Percentiles rank a stretch among this genome's conserved stretches.
These are phyloP conservation scores for Penicillium ochrochloron DNA, from an alignment of 495 filamentous ascomycete genomes.

Conservation along the genomic window DNA sequence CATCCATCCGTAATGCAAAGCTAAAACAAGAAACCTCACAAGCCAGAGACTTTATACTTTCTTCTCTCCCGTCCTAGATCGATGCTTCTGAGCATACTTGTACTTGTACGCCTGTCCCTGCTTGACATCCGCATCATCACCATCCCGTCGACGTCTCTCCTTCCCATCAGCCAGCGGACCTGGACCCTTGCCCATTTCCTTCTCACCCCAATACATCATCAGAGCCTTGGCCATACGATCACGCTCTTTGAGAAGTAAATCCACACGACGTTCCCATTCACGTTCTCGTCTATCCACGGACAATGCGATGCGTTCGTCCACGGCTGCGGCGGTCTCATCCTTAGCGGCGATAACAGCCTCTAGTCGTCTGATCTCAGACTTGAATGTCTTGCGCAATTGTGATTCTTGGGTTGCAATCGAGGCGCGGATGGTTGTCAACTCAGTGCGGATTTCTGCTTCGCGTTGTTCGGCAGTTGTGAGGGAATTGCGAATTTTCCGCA, in stretches of 20 bases:
- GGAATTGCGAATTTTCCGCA: conserved; percentile 43
- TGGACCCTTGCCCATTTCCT: conserved; percentile 44
- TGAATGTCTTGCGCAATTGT: conserved; percentile 37
- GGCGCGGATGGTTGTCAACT: conserved; percentile 38
- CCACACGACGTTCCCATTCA: conserved; percentile 55
- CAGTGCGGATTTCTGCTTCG: conserved; percentile 46
- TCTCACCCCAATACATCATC: conserved; percentile 55
- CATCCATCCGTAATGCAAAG: conserved; percentile 6
- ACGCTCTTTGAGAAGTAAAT: conserved; percentile 60
- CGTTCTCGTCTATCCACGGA: conserved; percentile 54
- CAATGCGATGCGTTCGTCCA: conserved; percentile 49
- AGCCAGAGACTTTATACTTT: conserved; percentile 17
- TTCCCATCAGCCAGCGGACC: conserved; percentile 28
- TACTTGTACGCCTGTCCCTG: conserved; percentile 52
- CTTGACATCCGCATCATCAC: conserved; percentile 29
- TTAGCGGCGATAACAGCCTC: conserved; percentile 44
- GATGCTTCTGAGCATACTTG: conserved; percentile 40
- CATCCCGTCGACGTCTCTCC: conserved; percentile 30
- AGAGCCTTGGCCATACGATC: conserved; percentile 57
- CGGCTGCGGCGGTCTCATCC: conserved; percentile 45
- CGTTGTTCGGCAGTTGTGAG: conserved; percentile 48
- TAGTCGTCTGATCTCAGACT: conserved; percentile 39
- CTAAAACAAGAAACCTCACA: neutral
- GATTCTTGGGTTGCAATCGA: conserved; percentile 27
- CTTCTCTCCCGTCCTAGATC: conserved; percentile 26